Conservation (phyloP, 306 rosid genomes). For the Rubus idaeus region DNA sequence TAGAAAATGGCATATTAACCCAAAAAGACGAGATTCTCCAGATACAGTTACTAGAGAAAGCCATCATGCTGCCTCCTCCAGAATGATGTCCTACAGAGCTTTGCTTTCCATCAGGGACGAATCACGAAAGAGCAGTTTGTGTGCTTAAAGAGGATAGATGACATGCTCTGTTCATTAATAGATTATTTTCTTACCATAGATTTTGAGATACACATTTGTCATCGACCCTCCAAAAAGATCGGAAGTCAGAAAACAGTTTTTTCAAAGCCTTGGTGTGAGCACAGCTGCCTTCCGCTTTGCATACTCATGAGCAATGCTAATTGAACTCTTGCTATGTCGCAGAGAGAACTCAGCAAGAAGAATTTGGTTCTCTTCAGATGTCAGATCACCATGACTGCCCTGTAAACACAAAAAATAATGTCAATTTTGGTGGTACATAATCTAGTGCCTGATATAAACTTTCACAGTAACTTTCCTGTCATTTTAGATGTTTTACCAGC, state of each 20-base stretch:
- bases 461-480: background rate
- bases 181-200: background rate
- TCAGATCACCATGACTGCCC: conserved; percentile 85
- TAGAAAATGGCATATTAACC: background rate
- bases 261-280: conserved; percentile 24
- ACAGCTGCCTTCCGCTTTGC: conserved; percentile 58
- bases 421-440: background rate
- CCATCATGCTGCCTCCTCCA: background rate
- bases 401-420: conserved; percentile 27
- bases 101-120: background rate
- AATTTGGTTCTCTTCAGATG: conserved; percentile 65
- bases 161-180: background rate
- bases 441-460: background rate
- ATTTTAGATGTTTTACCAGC: background rate
- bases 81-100: background rate
- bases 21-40: background rate
- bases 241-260: background rate
- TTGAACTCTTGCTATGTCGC: conserved; percentile 71
- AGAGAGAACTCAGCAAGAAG: conserved; percentile 80
- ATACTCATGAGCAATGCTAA: conserved; percentile 56
- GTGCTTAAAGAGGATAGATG: background rate
- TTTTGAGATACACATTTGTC: conserved; percentile 1
- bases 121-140: background rate
- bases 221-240: background rate
- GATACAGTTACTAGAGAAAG: background rate